Evolutionary conservation across 495 filamentous ascomycete species (phyloP), one percentile per base, ranked within the genome.

Genomic region (Neurospora sp.): DNA sequence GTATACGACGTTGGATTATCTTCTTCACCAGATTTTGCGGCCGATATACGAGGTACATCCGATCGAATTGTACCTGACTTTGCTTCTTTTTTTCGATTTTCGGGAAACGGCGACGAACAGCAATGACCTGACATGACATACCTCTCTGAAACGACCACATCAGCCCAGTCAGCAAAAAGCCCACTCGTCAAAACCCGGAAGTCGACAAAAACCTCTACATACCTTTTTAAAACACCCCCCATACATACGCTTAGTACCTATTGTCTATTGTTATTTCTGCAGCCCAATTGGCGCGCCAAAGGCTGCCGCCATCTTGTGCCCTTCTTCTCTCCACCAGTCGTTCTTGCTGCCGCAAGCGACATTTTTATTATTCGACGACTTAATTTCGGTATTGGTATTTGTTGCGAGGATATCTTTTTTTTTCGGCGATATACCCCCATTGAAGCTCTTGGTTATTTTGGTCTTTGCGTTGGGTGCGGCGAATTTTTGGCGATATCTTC

Each of bases 361-460:
- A 13, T 34, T 62, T 34, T 34, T 66, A 17, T 66, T 66, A 17
- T 19, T 34, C 34, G 31, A 28, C 34, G n/a, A 28, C 36, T 54
- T 37, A 62, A 70, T 71, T 54, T n/a, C 59, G 39, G 13, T 5
- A 7, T 36, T 38, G 34, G 17, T 37, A 9, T 43, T 45, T 40
- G 40, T 70, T 40, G 72, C 69, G 62, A 69, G 10, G 73, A 36
- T 76, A 74, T 69, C 71, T 69, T 38, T 45, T 45, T 48, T 38
- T 72, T 37, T 59, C 66, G 42, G 66, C 74, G 74, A 75, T 75
- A 75, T 75, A 75, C 74, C 74, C 74, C 74, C 48, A 28, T 59
- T 73, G 11, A 54, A 66, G 24, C 39, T 75, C 70, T 37, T 39
- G 36, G 37, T 75, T 71, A 9, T 69, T 39, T 34, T 43, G 66